Percentiles rank a stretch among this genome's conserved stretches.
Conservation (phyloP, 257 asterid species). For the Verbena officinalis region DNA sequence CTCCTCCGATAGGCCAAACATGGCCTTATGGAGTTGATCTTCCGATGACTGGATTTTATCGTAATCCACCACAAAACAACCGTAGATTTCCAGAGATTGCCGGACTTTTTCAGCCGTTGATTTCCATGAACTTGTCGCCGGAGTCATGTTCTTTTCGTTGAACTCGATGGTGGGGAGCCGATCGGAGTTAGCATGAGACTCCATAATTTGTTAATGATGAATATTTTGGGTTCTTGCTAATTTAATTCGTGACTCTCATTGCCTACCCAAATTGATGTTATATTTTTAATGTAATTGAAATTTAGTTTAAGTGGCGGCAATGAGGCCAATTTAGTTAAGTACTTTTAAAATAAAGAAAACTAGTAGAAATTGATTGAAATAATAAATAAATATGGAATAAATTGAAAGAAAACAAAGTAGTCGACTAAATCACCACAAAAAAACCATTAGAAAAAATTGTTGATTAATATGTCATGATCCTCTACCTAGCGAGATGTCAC, state of each 20-base stretch:
- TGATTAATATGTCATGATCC: background rate
- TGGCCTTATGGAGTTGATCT: background rate
- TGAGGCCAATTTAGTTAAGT: too few relatives aligned
- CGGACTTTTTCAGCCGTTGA: slow-evolving; percentile 40
- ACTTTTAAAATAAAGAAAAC: too few relatives aligned
- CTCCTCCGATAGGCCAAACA: slow-evolving; percentile 25
- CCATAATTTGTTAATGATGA: too few relatives aligned
- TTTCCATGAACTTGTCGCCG: slow-evolving; percentile 35
- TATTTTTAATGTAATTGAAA: background rate
- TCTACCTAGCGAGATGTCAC: too few relatives aligned
- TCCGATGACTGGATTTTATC: slow-evolving; percentile 5
- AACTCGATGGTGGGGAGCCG: slow-evolving; percentile 41
- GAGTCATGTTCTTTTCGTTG: slow-evolving; percentile 19
- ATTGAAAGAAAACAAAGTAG: background rate
- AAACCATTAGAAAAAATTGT: too few relatives aligned
- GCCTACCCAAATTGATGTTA: background rate
- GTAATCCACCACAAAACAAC: slow-evolving; percentile 36
- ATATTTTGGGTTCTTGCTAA: background rate
- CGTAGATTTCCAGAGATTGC: slow-evolving; percentile 42
- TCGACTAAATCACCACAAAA: too few relatives aligned
- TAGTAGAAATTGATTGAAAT: too few relatives aligned
- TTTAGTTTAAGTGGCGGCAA: too few relatives aligned
- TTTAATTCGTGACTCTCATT: too few relatives aligned
- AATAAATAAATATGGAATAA: too few relatives aligned
- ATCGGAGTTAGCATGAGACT: too few relatives aligned